Conservation (phyloP, 352 stramenopile genomes). For the Pythium monospermum region DNA sequence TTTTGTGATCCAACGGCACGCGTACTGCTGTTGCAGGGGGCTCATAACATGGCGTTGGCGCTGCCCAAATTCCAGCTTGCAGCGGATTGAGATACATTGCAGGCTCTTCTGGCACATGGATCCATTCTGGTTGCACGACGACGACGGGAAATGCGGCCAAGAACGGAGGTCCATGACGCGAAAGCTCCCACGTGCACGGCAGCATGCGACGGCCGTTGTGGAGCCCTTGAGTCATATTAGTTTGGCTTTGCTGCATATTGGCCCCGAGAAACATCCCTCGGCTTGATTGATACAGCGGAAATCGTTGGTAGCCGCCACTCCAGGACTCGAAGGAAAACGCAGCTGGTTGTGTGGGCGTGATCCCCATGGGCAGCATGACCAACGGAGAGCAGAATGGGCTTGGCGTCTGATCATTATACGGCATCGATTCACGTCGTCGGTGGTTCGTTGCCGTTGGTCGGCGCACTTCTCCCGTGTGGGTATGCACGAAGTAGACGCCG, state of each 20-base stretch:
- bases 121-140: too few species aligned
- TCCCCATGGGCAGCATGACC: not conserved
- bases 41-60: too few species aligned
- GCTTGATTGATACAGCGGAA: not conserved
- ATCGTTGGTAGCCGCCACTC: not conserved
- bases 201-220: conserved; percentile 30
- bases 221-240: conserved; percentile 9
- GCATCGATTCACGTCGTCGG: too few species aligned
- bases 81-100: too few species aligned
- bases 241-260: not conserved
- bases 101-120: too few species aligned
- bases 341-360: not conserved
- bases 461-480: conserved; percentile 61
- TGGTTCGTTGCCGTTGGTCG: too few species aligned
- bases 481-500: conserved; percentile 55
- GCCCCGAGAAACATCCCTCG: not conserved
- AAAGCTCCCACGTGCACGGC: conserved; percentile 61
- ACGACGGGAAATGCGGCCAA: conserved; percentile 52
- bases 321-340: not conserved
- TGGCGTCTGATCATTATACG: too few species aligned
- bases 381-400: too few species aligned
- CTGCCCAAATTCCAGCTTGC: too few species aligned
- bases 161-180: conserved; percentile 39
- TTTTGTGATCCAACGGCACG: too few species aligned
- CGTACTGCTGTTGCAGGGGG: too few species aligned